phyloP scores from a whole-genome alignment of 169 alveolate species.

The Babesia ovis region DNA sequence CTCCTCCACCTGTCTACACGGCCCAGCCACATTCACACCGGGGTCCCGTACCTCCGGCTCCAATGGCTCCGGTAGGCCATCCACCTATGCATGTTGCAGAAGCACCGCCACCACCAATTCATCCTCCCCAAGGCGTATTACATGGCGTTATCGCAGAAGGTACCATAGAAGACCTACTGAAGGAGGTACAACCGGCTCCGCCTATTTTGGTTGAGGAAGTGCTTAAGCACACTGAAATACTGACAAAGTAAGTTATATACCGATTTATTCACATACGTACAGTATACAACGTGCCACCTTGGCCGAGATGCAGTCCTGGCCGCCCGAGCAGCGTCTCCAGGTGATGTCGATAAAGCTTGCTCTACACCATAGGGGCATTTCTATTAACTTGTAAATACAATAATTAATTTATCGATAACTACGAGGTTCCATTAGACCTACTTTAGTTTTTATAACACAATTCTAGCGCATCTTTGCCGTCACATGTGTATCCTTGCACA shows the following conservation, averaged over 20 bases:
- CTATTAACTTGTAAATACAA: slow-evolving; percentile 40
- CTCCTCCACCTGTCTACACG: not conserved
- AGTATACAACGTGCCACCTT: slow-evolving; percentile 65
- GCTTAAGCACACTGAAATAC: slow-evolving; percentile 62
- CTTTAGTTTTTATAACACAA: not conserved
- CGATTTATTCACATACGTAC: not conserved
- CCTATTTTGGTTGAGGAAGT: slow-evolving; percentile 65
- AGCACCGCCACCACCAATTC: not conserved
- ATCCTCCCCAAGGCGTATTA: not conserved
- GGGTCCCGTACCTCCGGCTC: not conserved
- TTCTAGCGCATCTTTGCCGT: not conserved
- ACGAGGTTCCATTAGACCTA: not conserved
- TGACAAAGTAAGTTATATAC: slow-evolving; percentile 47
- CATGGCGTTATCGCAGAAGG: not conserved
- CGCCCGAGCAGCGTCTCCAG: slow-evolving; percentile 65
- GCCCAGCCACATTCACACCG: too few species aligned
- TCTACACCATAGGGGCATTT: slow-evolving; percentile 56
- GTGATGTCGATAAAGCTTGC: slow-evolving; percentile 68
- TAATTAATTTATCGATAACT: not conserved
- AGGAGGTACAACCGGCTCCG: slow-evolving; percentile 69
- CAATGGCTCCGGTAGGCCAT: not conserved
- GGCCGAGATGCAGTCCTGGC: slow-evolving; percentile 69
- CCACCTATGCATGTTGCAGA: not conserved
- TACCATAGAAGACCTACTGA: slow-evolving; percentile 54
- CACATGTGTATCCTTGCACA: not conserved